Evolutionary conservation across 2,329 filamentous ascomycete genomes (phyloP), one percentile per base, ranked within the genome.

Genomic region (Macrophomina phaseolina): DNA sequence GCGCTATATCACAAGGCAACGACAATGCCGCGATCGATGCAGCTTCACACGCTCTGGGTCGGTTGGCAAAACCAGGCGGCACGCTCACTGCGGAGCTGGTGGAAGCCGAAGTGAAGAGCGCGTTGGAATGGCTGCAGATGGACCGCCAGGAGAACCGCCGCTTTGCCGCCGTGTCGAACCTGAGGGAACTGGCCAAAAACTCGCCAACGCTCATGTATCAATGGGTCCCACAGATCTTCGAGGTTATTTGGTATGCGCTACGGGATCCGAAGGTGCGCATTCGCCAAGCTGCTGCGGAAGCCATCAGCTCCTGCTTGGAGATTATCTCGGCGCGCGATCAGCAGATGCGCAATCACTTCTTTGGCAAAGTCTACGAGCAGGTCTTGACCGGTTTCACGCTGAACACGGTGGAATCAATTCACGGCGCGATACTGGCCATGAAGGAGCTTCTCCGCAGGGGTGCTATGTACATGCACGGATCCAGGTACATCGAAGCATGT

Each of bases 391-490:
- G 94, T 6, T 89, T 99, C 71, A 86, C 69, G n/a, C 71, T 90
- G 61, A 91, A 89, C 72, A 93, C 92, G 18, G 86, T 96, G 65
- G 95, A 99, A 77, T 91, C 89, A 68, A 90, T 97, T 49, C 96
- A 99, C 76, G 95, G 93, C n/a, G 97, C 94, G 1, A 85, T 99
- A 48, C 85, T 99, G 23, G 93, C 96, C 1, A 86, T 98, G 73
- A 96, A 94, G 77, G 94, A 98, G 80, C 86, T 99, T 56, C 87
- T 99, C 18, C 88, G 95, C 69, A 94, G 97, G 77, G 95, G 95
- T 64, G 94, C 93, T 72, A 99, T 99, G 94, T 99, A 97, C 79
- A 98, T 99, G 95, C 93, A 97, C 74, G 92, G 94, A 46, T 89
- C 94, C 48, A 80, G 81, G 75, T 99, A 98, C 78, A 88, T 90